phyloP scores from a whole-genome alignment of 768 basidiomycete genomes.

The Punctularia strigosozonata region DNA sequence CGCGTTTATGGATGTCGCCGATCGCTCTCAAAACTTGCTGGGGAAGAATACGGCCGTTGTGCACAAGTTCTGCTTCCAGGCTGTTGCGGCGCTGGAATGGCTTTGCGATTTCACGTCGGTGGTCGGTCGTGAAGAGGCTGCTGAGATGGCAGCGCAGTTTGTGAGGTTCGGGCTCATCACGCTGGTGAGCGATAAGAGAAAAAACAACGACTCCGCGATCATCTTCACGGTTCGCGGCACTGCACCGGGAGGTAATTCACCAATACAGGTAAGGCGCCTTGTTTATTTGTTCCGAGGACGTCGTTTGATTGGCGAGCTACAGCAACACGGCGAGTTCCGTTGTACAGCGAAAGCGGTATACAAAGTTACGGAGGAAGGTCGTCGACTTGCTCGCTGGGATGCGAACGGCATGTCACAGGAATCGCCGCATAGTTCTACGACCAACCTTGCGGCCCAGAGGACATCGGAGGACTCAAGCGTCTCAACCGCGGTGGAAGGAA shows the following conservation, averaged over 20 bases:
- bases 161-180: slow-evolving; percentile 87
- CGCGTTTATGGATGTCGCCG: slow-evolving; percentile 56
- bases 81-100: slow-evolving; percentile 89
- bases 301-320: slow-evolving; percentile 9
- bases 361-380: slow-evolving; percentile 87
- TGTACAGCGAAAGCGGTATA: slow-evolving; percentile 95
- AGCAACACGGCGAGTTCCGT: slow-evolving; percentile 94
- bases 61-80: slow-evolving; percentile 73
- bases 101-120: slow-evolving; percentile 95
- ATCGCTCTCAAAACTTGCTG: slow-evolving; percentile 50
- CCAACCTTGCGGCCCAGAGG: slow-evolving; percentile 46
- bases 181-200: slow-evolving; percentile 84
- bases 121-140: slow-evolving; percentile 90
- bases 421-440: slow-evolving; percentile 57
- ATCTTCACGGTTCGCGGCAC: slow-evolving; percentile 86
- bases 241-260: slow-evolving; percentile 62
- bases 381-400: slow-evolving; percentile 80
- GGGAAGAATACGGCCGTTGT: slow-evolving; percentile 31
- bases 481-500: slow-evolving; percentile 15
- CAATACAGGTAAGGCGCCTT: slow-evolving; percentile 44
- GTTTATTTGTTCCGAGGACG: slow-evolving; percentile 4
- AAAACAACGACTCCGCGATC: slow-evolving; percentile 85
- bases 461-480: slow-evolving; percentile 42
- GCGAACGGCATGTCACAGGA: slow-evolving; percentile 23
- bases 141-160: slow-evolving; percentile 96